phyloP scores from a whole-genome alignment of 2,329 filamentous ascomycete species.

The Talaromyces sp. region DNA sequence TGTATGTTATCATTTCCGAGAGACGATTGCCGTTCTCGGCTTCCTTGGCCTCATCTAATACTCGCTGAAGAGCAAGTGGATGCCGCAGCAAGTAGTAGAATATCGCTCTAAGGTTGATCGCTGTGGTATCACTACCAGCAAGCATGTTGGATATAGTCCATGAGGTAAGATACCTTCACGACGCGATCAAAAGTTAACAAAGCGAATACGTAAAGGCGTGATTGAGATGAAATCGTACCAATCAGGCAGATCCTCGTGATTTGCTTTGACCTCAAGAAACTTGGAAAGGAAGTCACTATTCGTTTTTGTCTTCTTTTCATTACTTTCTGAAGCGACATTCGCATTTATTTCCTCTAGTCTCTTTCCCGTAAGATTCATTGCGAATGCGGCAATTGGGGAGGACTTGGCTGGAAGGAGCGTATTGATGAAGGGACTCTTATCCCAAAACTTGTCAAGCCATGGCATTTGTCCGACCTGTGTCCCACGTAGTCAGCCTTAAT shows the following conservation, averaged over 20 bases:
- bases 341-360: neutral
- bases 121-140: constrained; percentile 29
- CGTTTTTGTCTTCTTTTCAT: neutral
- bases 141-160: constrained; percentile 36
- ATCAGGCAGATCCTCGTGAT: neutral
- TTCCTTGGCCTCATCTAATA: neutral
- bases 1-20: neutral
- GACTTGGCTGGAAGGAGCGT: constrained; percentile 3
- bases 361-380: neutral
- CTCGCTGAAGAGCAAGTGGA: neutral
- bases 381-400: neutral
- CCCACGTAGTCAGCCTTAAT: too few relatives aligned
- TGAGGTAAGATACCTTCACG: constrained; percentile 24
- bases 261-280: neutral
- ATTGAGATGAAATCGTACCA: neutral
- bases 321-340: neutral
- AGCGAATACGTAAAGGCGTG: too few relatives aligned
- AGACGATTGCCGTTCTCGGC: neutral
- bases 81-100: constrained; percentile 29
- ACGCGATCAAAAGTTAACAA: neutral
- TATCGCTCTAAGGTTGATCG: constrained; percentile 27
- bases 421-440: constrained; percentile 22
- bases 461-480: constrained; percentile 29
- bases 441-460: constrained; percentile 25
- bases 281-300: neutral